phyloP scores from a whole-genome alignment of 2,329 filamentous ascomycete species.

The Elsinoe fawcettii region DNA sequence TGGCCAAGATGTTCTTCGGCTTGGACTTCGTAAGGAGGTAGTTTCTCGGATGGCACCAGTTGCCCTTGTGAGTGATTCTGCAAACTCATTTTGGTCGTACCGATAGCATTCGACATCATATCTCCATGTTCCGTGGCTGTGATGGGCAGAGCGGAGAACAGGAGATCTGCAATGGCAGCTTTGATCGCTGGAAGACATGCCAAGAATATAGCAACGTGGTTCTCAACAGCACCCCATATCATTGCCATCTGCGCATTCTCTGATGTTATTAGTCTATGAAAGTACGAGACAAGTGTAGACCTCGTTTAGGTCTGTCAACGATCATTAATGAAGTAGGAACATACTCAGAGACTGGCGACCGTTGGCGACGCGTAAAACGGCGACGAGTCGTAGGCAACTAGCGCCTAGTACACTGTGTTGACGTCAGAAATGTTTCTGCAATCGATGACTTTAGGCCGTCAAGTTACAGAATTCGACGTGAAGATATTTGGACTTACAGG shows the following conservation, averaged over 20 bases:
- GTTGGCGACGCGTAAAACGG: neutral
- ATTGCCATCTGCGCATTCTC: slow-evolving; percentile 16
- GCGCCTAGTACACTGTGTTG: neutral
- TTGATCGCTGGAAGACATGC: slow-evolving; percentile 31
- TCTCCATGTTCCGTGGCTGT: neutral
- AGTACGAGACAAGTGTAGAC: slow-evolving; percentile 10
- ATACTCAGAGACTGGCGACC: slow-evolving; percentile 1
- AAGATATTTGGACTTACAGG: slow-evolving; percentile 24
- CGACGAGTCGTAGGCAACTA: neutral
- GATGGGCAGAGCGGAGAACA: neutral
- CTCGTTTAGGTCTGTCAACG: slow-evolving; percentile 22
- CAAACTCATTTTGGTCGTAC: neutral
- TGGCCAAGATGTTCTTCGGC: neutral
- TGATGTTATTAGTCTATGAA: neutral
- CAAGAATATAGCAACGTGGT: slow-evolving; percentile 31
- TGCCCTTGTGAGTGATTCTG: neutral
- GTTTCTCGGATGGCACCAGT: neutral
- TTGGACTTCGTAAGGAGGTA: neutral
- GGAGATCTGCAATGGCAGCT: neutral
- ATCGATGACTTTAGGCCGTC: neutral
- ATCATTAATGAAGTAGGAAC: slow-evolving; percentile 25
- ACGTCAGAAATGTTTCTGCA: neutral
- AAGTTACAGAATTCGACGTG: too few relatives aligned
- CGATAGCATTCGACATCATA: neutral
- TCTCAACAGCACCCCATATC: slow-evolving; percentile 30